A percentile compares a stretch with the other conserved stretches of the same genome.
Conservation (phyloP, 2,329 filamentous ascomycete species). For the Davidsoniella neocaledoniae region DNA sequence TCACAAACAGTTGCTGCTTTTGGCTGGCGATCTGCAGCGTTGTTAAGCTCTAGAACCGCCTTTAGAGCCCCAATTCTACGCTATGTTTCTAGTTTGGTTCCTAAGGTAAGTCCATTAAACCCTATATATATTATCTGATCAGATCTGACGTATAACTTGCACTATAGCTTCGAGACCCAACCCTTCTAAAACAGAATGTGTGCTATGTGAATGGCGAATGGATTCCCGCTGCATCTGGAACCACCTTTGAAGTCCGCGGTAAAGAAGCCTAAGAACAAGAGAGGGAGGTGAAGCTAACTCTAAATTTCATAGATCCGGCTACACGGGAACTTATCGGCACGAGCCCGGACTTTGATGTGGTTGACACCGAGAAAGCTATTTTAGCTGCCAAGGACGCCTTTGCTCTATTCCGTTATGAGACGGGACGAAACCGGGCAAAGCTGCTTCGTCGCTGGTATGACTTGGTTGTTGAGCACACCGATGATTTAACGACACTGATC, state of each 20-base stretch:
- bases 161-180: slow-evolving; percentile 56
- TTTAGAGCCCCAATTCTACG: neutral
- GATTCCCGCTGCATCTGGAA: slow-evolving; percentile 67
- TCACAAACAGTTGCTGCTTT: neutral
- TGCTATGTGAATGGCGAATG: slow-evolving; percentile 88
- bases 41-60: neutral
- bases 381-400: slow-evolving; percentile 65
- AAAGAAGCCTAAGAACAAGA: slow-evolving; percentile 13
- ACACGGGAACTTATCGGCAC: slow-evolving; percentile 67
- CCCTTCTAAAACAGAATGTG: slow-evolving; percentile 66
- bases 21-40: neutral
- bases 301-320: slow-evolving; percentile 48
- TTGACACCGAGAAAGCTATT: slow-evolving; percentile 70
- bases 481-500: slow-evolving; percentile 68
- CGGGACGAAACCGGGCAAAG: slow-evolving; percentile 57
- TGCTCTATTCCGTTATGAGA: slow-evolving; percentile 50
- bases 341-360: slow-evolving; percentile 64
- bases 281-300: no score
- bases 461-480: slow-evolving; percentile 58
- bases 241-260: slow-evolving; percentile 80
- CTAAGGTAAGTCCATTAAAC: slow-evolving; percentile 12
- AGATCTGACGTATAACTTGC: neutral
- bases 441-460: slow-evolving; percentile 70
- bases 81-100: slow-evolving; percentile 3
- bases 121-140: neutral